These are phyloP conservation scores for Fusarium euwallaceae DNA, from an alignment of 2,329 filamentous ascomycete species.

Conservation along the genomic window DNA sequence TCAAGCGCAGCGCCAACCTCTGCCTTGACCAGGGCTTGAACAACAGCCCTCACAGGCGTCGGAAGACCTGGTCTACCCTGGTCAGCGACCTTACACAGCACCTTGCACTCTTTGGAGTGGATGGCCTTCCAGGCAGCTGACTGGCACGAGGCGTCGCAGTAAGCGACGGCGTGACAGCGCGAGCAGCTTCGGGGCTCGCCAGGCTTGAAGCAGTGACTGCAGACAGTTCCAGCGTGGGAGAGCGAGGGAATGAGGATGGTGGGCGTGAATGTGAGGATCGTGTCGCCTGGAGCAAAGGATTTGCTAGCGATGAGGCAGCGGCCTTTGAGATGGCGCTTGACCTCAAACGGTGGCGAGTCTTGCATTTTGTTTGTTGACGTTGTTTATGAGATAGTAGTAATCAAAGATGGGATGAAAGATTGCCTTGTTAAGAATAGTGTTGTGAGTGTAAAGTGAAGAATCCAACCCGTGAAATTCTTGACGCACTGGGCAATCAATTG, in stretches of 20 bases:
- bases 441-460: not conserved
- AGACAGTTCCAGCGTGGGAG: slow-evolving; percentile 57
- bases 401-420: not conserved
- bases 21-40: slow-evolving; percentile 62
- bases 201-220: slow-evolving; percentile 63
- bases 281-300: slow-evolving; percentile 59
- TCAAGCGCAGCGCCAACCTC: slow-evolving; percentile 52
- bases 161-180: slow-evolving; percentile 65
- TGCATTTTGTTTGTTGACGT: slow-evolving; percentile 23
- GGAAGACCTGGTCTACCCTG: slow-evolving; percentile 56
- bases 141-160: slow-evolving; percentile 69
- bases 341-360: slow-evolving; percentile 38
- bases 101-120: slow-evolving; percentile 69
- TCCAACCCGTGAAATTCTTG: slow-evolving; percentile 31
- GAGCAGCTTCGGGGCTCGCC: slow-evolving; percentile 59
- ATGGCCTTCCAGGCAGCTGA: slow-evolving; percentile 63
- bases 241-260: slow-evolving; percentile 63
- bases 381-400: not conserved
- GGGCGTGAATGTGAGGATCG: slow-evolving; percentile 60
- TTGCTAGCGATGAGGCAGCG: slow-evolving; percentile 61
- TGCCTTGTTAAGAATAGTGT: slow-evolving; percentile 2
- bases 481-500: slow-evolving; percentile 20
- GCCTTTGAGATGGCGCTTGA: slow-evolving; percentile 54
- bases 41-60: slow-evolving; percentile 66
- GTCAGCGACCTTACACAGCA: slow-evolving; percentile 51